A percentile compares a stretch with the other conserved stretches of the same genome.
These are phyloP conservation scores for Caloboletus firmus DNA, from an alignment of 1,284 basidiomycete genomes.

Conservation along the genomic window DNA sequence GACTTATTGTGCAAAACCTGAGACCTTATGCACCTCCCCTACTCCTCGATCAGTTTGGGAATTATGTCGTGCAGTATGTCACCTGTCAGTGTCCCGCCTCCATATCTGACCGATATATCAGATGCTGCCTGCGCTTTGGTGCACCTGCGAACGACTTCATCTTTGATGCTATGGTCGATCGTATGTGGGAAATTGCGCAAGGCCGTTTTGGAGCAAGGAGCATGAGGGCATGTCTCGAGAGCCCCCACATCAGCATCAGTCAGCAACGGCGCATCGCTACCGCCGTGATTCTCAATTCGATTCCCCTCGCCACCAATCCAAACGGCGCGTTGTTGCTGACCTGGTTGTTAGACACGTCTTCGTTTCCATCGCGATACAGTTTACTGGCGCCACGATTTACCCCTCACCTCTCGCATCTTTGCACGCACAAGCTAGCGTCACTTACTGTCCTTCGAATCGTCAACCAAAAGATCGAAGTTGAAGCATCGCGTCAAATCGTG, in stretches of 20 bases:
- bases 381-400: constrained; percentile 93
- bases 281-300: constrained; percentile 94
- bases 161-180: constrained; percentile 97
- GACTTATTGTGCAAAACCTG: constrained; percentile 82
- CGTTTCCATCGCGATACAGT: constrained; percentile 89
- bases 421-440: constrained; percentile 97
- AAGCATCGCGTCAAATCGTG: constrained; percentile 80
- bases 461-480: constrained; percentile 87
- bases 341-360: constrained; percentile 94
- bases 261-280: constrained; percentile 95
- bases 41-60: constrained; percentile 94
- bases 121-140: constrained; percentile 90
- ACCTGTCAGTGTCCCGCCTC: neutral
- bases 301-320: constrained; percentile 95
- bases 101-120: constrained; percentile 30
- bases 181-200: constrained; percentile 97
- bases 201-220: constrained; percentile 96
- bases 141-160: constrained; percentile 91
- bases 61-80: constrained; percentile 94
- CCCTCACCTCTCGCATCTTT: constrained; percentile 93
- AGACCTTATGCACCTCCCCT: constrained; percentile 92
- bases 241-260: constrained; percentile 77
- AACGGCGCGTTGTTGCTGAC: constrained; percentile 95
- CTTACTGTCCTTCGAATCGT: constrained; percentile 91
- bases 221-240: constrained; percentile 96